phyloP scores from a whole-genome alignment of 148 eudicot genomes.

The Talinum fruticosum region DNA sequence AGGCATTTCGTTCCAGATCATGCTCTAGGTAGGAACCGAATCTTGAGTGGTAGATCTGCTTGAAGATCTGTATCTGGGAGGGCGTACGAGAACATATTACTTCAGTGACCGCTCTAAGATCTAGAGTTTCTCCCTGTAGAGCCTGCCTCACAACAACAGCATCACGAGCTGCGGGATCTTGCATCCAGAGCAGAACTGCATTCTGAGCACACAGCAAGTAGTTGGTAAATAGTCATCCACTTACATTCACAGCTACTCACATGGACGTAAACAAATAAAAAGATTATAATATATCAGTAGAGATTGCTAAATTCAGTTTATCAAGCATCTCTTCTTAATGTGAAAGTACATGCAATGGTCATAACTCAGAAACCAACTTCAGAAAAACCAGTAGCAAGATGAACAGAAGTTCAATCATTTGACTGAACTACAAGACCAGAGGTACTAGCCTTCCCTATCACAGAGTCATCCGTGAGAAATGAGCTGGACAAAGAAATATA shows the following conservation, averaged over 20 bases:
- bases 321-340: not conserved
- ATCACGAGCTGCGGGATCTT: slow-evolving; percentile 54
- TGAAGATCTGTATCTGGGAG: slow-evolving; percentile 62
- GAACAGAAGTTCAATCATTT: too few relatives aligned
- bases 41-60: slow-evolving; percentile 47
- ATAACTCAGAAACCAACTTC: too few relatives aligned
- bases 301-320: not conserved
- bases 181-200: slow-evolving; percentile 52
- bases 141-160: slow-evolving; percentile 46
- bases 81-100: slow-evolving; percentile 79
- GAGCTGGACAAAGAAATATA: too few relatives aligned
- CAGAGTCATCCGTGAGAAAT: too few relatives aligned
- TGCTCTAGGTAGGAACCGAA: slow-evolving; percentile 62
- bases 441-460: too few relatives aligned
- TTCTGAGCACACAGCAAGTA: slow-evolving; percentile 31
- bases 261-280: not conserved
- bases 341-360: too few relatives aligned
- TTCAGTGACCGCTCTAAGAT: slow-evolving; percentile 62
- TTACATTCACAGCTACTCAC: not conserved
- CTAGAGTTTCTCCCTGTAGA: slow-evolving; percentile 13
- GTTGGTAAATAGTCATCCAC: not conserved
- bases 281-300: not conserved
- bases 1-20: slow-evolving; percentile 49
- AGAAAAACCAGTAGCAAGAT: too few relatives aligned
- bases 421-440: too few relatives aligned